phyloP scores from a whole-genome alignment of 306 rosid genomes.

The Malus sylvestris region DNA sequence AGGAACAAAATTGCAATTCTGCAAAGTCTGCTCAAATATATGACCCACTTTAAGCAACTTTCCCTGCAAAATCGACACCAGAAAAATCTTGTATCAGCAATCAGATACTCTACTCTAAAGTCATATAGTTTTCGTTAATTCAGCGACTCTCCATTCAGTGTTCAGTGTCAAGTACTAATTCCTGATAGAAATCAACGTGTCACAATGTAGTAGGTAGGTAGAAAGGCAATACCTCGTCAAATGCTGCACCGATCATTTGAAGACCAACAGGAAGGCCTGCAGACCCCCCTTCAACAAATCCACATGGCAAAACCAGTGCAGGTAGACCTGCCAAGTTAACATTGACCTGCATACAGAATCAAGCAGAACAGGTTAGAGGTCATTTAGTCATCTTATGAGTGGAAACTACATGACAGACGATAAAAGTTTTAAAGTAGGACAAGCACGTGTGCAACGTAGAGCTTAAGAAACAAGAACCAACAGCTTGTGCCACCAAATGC shows the following conservation, averaged over 20 bases:
- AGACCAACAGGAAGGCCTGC: slow-evolving; percentile 92
- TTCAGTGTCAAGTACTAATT: background rate
- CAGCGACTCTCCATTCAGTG: background rate
- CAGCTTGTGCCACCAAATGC: background rate
- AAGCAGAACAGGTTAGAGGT: background rate
- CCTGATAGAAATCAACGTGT: background rate
- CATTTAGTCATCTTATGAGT: background rate
- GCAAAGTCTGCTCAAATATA: slow-evolving; percentile 87
- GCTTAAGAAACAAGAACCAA: background rate
- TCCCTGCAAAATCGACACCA: slow-evolving; percentile 39
- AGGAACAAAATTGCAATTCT: slow-evolving; percentile 66
- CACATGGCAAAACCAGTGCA: slow-evolving; percentile 95
- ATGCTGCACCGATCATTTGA: slow-evolving; percentile 92
- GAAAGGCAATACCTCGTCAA: slow-evolving; percentile 62
- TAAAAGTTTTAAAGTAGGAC: background rate
- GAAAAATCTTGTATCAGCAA: background rate
- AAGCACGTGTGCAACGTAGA: background rate
- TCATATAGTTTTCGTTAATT: background rate
- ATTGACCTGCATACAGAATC: slow-evolving; percentile 53
- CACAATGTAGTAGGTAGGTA: slow-evolving; percentile 2
- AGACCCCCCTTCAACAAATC: slow-evolving; percentile 74
- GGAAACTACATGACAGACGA: background rate
- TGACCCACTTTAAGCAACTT: slow-evolving; percentile 83
- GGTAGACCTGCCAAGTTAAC: slow-evolving; percentile 97
- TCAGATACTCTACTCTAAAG: background rate